phyloP scores from a whole-genome alignment of 2,329 filamentous ascomycete genomes.

The Claviceps citrina region DNA sequence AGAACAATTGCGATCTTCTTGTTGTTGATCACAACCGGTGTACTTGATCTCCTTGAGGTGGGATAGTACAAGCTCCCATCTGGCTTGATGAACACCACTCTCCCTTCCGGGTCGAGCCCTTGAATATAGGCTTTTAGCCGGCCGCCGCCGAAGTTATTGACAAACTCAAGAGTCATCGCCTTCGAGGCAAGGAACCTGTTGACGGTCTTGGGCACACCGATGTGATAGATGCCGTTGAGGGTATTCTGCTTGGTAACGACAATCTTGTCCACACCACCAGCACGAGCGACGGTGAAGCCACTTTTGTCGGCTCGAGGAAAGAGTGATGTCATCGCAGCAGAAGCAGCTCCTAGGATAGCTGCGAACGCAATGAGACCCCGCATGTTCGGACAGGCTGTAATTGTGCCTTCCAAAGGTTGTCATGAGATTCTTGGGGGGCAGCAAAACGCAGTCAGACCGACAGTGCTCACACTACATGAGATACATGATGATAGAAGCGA shows the following conservation, averaged over 20 bases:
- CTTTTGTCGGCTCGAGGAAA: slow-evolving; percentile 1
- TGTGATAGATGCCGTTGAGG: slow-evolving; percentile 22
- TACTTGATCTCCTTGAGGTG: slow-evolving; percentile 17
- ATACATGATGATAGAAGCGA: too few species aligned
- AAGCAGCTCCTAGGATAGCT: slow-evolving; percentile 8
- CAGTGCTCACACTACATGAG: not conserved
- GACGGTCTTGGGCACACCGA: slow-evolving; percentile 5
- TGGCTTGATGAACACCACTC: slow-evolving; percentile 27
- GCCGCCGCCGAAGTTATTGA: slow-evolving; percentile 28
- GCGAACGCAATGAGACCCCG: slow-evolving; percentile 5
- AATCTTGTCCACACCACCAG: slow-evolving; percentile 18
- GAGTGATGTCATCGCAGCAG: slow-evolving; percentile 8
- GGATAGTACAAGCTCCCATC: slow-evolving; percentile 29
- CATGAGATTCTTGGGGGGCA: not conserved
- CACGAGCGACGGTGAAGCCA: slow-evolving; percentile 18
- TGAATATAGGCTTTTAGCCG: slow-evolving; percentile 30
- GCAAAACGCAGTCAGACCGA: too few species aligned
- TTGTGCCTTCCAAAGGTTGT: not conserved
- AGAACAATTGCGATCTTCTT: slow-evolving; percentile 28
- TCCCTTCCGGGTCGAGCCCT: slow-evolving; percentile 24
- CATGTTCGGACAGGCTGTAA: slow-evolving; percentile 1
- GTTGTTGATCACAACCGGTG: slow-evolving; percentile 22
- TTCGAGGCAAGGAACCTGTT: not conserved
- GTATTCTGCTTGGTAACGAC: slow-evolving; percentile 24
- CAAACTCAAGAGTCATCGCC: slow-evolving; percentile 18